These are phyloP conservation scores for Fusarium temperatum DNA, from an alignment of 2,329 filamentous ascomycete genomes.

Conservation along the genomic window DNA sequence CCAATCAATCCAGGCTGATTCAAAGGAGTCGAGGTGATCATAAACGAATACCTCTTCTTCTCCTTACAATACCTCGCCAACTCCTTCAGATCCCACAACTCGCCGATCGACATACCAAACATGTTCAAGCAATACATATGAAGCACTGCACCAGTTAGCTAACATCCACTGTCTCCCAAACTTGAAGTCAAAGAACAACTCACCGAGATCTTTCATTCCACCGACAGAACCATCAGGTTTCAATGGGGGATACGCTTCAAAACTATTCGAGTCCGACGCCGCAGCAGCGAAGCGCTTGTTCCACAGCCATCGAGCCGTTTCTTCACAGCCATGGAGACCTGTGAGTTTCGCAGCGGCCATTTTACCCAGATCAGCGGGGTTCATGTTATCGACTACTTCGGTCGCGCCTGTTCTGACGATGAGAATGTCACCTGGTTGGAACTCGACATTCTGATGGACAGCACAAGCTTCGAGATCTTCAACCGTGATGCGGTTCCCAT, in stretches of 20 bases:
- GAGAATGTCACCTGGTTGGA: conserved; percentile 73
- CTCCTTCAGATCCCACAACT: conserved; percentile 64
- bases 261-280: conserved; percentile 68
- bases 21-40: conserved; percentile 67
- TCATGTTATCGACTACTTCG: conserved; percentile 62
- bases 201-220: conserved; percentile 50
- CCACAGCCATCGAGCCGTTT: conserved; percentile 72
- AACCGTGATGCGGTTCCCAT: conserved; percentile 61
- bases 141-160: conserved; percentile 47
- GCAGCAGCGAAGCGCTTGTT: conserved; percentile 74
- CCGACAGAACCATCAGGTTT: conserved; percentile 51
- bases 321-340: conserved; percentile 57
- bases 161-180: rapidly evolving
- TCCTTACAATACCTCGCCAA: conserved; percentile 62
- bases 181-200: not conserved
- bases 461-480: conserved; percentile 67
- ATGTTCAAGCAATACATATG: conserved; percentile 59
- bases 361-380: conserved; percentile 47
- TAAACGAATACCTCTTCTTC: conserved; percentile 65
- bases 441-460: conserved; percentile 67
- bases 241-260: conserved; percentile 70
- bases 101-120: conserved; percentile 64
- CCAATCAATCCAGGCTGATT: conserved; percentile 44
- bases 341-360: conserved; percentile 43
- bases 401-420: conserved; percentile 72